A percentile compares a stretch with the other conserved stretches of the same genome.
phyloP scores from a whole-genome alignment of 257 asterid genomes.

The Nicotiana obtusifolia region DNA sequence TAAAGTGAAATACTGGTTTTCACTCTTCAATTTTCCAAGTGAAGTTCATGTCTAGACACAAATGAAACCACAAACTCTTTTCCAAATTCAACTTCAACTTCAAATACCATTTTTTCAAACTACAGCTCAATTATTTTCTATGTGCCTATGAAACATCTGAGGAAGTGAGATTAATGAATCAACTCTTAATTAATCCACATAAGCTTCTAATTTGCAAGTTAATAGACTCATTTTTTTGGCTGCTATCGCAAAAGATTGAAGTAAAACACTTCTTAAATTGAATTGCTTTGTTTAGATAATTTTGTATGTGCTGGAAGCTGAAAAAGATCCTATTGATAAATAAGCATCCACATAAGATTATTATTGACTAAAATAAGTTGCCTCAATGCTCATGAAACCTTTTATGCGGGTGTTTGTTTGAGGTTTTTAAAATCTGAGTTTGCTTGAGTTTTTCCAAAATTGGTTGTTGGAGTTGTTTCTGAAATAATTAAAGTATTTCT shows the following conservation, averaged over 20 bases:
- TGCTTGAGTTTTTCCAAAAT: neutral
- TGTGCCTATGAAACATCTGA: neutral
- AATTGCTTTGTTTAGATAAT: neutral
- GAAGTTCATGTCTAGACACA: neutral
- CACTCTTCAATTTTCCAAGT: too few relatives aligned
- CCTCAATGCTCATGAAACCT: neutral
- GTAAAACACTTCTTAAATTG: neutral
- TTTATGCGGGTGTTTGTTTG: neutral
- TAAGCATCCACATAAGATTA: neutral
- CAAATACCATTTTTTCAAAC: neutral
- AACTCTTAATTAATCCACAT: neutral
- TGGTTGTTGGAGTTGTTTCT: neutral
- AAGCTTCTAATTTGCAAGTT: slow-evolving; percentile 1
- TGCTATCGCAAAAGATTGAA: neutral
- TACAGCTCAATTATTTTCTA: neutral
- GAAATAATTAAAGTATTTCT: neutral
- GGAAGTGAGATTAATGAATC: neutral
- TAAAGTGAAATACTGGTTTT: too few relatives aligned
- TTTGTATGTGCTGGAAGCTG: neutral
- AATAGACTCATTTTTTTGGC: neutral
- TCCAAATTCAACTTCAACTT: neutral
- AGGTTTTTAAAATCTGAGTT: neutral
- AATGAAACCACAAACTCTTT: neutral
- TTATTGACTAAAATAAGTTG: neutral
- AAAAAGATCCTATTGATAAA: neutral